Conservation (phyloP, 202 grass and related monocot species). For the Sporobolus alterniflorus region DNA sequence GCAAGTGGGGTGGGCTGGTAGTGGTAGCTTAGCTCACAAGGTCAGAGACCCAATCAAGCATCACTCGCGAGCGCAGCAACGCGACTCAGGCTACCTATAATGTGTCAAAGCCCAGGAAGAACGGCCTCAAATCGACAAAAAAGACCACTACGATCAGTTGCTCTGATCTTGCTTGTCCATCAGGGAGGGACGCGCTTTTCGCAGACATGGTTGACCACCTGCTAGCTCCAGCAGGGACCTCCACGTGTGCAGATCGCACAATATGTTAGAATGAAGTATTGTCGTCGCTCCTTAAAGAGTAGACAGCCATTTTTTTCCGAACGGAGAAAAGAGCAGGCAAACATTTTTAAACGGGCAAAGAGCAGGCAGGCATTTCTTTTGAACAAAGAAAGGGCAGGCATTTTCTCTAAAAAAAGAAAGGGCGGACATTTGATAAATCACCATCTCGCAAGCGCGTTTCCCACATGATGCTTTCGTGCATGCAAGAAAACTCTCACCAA, state of each 20-base stretch:
- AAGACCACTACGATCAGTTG: neutral
- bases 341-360: neutral
- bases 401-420: neutral
- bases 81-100: too few relatives aligned
- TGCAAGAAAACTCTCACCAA: neutral
- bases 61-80: too few relatives aligned
- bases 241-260: neutral
- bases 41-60: too few relatives aligned
- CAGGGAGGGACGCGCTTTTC: neutral
- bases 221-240: neutral
- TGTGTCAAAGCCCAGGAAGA: too few relatives aligned
- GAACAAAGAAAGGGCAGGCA: neutral
- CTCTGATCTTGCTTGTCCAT: too few relatives aligned
- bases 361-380: too few relatives aligned
- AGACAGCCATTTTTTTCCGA: neutral
- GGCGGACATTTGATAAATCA: neutral
- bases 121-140: too few relatives aligned
- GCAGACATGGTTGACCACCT: neutral
- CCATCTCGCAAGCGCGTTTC: neutral
- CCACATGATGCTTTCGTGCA: neutral
- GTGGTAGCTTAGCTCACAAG: too few relatives aligned
- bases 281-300: neutral
- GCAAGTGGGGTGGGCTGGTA: too few relatives aligned
- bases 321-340: neutral
- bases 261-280: neutral